Percentiles rank a stretch among this genome's conserved stretches.
phyloP scores from a whole-genome alignment of 1,139 yeast species.

The Saccharomyces hybrid region DNA sequence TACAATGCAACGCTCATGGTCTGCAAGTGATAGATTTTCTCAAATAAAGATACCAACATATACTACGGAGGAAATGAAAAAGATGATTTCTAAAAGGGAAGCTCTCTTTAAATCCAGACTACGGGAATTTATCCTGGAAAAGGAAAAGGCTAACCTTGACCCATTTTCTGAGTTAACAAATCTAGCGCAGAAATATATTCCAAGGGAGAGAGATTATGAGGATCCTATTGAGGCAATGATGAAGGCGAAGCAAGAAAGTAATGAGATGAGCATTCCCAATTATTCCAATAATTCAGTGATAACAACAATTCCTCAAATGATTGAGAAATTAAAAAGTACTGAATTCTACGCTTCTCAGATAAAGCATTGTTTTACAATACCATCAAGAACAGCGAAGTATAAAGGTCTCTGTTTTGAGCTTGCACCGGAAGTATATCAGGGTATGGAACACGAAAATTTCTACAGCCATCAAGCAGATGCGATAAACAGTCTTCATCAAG shows the following conservation, averaged over 20 bases:
- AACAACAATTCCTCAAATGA: conserved; percentile 38
- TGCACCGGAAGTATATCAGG: conserved; percentile 41
- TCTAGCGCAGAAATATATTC: conserved; percentile 39
- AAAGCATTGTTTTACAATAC: conserved; percentile 38
- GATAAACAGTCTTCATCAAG: conserved; percentile 45
- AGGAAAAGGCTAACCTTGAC: conserved; percentile 31
- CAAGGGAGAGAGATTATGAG: conserved; percentile 40
- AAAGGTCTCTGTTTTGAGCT: conserved; percentile 37
- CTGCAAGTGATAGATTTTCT: conserved; percentile 32
- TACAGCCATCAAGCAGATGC: conserved; percentile 83
- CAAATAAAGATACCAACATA: conserved; percentile 39
- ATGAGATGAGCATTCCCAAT: conserved; percentile 17
- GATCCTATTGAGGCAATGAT: conserved; percentile 49
- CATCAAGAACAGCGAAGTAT: conserved; percentile 41
- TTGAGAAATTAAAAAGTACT: conserved; percentile 40
- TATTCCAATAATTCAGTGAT: conserved; percentile 27
- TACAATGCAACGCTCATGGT: conserved; percentile 38
- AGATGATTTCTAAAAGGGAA: conserved; percentile 54
- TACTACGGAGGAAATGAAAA: conserved; percentile 46
- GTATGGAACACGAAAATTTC: conserved; percentile 45
- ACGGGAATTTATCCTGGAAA: conserved; percentile 35
- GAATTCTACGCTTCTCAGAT: conserved; percentile 58
- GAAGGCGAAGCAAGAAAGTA: conserved; percentile 16
- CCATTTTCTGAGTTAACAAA: conserved; percentile 36
- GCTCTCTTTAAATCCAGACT: conserved; percentile 44